Evolutionary conservation across 129 eudicot species (phyloP), one percentile per base, ranked within the genome.

Genomic region (Escallonia herrerae): DNA sequence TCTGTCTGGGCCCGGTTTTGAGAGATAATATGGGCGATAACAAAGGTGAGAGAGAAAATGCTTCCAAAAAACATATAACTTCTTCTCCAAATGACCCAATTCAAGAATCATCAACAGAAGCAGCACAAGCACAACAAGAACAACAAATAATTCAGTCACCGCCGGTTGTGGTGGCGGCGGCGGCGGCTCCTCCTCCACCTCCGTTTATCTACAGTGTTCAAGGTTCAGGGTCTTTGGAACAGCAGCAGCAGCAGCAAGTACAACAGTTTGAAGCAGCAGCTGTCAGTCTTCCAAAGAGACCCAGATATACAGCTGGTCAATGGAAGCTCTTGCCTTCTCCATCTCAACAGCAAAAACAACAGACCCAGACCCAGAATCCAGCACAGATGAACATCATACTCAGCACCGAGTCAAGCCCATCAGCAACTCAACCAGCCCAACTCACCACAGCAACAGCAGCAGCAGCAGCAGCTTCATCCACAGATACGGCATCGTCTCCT

Each of bases 241-340:
- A 59, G 9, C 82, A 6, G 4, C 63, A 15, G 43, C 46, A 22
- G 5, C 40, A 63, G 5, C 73, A 63, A n/a, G 61, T 58, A 42
- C 70, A 46, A 46, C 66, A 40, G 2, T 65, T 68, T 73, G 77
- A 78, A 43, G 41, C 43, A 12, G 37, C 33, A 39, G 48, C 44
- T 38, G 37, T n/a, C 41, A 55, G 12, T 6, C 80, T 75, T 57
- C 74, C 81, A 3, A 87, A 87, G 57, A 71, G 90, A 51, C 90
- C 90, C 14, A 87, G 85, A 77, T 87, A 78, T 59, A 79, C 85
- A 1, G 63, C 87, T 3, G 80, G 79, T 3, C 95, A 87, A 79
- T 87, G 95, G 95, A 87, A 87, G 61, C 84, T 84, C 39, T 55
- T 75, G 43, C 79, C 87, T 33, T 70, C 87, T 40, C 82, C 84